A percentile compares a stretch with the other conserved stretches of the same genome.
Evolutionary conservation across 1,284 basidiomycete genomes (phyloP).

Genomic region (Cryptococcus sp.): DNA sequence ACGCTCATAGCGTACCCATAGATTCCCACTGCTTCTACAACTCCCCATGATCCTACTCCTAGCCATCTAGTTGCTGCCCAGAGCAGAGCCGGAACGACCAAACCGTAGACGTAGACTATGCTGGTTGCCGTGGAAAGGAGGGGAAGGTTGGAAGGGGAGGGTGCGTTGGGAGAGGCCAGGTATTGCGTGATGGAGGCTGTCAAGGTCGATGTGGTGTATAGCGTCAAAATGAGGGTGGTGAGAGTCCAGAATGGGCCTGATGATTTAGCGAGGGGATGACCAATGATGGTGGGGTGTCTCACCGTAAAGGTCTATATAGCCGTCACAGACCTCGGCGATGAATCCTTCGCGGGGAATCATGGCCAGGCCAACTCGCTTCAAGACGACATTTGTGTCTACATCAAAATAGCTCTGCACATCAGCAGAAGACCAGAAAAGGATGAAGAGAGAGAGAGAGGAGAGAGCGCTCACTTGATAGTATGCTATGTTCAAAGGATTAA

Average conservation of each 20-base stretch:
- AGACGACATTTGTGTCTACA: conserved; percentile 47
- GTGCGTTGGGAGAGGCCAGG: conserved; percentile 45
- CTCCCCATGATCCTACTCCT: conserved; percentile 76
- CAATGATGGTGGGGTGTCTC: background rate
- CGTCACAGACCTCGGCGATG: conserved; percentile 47
- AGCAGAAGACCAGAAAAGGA: background rate
- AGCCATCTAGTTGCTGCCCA: conserved; percentile 66
- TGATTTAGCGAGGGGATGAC: background rate
- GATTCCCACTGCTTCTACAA: conserved; percentile 58
- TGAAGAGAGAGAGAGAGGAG: background rate
- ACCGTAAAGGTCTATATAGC: conserved; percentile 51
- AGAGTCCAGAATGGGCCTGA: conserved; percentile 89
- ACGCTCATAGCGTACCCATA: conserved; percentile 51
- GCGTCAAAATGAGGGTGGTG: conserved; percentile 80
- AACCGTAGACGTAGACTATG: conserved; percentile 77
- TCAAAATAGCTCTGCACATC: conserved; percentile 46
- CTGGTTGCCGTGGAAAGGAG: conserved; percentile 73
- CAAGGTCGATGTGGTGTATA: conserved; percentile 86
- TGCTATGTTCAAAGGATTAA: conserved; percentile 47
- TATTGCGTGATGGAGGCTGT: conserved; percentile 75
- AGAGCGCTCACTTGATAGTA: conserved; percentile 45
- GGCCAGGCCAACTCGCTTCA: conserved; percentile 46
- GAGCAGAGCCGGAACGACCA: conserved; percentile 68
- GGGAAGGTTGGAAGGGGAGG: conserved; percentile 57
- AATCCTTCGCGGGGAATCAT: conserved; percentile 49